Conservation (phyloP, 2,329 filamentous ascomycete species). For the Apiospora aurea region DNA sequence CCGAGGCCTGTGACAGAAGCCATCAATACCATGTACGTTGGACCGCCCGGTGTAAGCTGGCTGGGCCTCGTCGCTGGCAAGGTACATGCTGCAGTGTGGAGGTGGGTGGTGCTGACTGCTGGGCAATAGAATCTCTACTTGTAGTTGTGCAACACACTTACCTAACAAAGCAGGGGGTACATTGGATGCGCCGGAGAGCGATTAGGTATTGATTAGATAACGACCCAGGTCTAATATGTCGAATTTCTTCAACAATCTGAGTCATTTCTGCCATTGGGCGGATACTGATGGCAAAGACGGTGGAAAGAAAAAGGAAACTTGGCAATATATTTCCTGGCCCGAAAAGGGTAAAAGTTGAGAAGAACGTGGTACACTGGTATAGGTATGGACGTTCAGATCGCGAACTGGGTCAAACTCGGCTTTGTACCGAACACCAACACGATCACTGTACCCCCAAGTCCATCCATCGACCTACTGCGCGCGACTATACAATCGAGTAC, state of each 20-base stretch:
- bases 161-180: slow-evolving; percentile 20
- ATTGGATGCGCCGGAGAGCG: background rate
- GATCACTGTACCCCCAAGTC: background rate
- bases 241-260: background rate
- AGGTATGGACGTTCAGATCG: background rate
- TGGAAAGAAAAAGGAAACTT: background rate
- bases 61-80: background rate
- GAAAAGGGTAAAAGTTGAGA: background rate
- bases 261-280: background rate
- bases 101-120: background rate
- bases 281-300: background rate
- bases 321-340: background rate
- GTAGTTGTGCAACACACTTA: slow-evolving; percentile 27
- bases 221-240: background rate
- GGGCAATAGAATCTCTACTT: background rate
- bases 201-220: slow-evolving; percentile 19
- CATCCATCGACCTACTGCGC: background rate
- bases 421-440: background rate
- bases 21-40: background rate
- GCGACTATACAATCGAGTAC: background rate
- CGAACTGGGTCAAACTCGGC: background rate
- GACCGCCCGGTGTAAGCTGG: background rate
- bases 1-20: slow-evolving; percentile 10
- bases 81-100: background rate
- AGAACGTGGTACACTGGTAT: background rate